phyloP scores from a whole-genome alignment of 139 green algal genomes.

The Zygnema cylindricum region DNA sequence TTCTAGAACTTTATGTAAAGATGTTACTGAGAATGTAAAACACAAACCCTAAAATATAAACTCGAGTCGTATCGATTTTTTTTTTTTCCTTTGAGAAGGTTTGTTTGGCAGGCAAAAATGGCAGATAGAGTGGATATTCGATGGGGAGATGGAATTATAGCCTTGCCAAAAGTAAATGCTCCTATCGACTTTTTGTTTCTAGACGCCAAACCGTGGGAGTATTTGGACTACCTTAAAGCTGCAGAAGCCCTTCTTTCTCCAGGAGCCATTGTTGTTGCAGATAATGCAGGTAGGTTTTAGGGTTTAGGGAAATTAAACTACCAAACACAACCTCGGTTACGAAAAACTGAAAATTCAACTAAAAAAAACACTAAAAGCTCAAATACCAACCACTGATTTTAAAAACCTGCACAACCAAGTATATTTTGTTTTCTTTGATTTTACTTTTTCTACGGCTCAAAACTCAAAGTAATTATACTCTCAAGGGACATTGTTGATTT shows the following conservation, averaged over 20 bases:
- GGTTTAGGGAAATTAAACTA: too few relatives aligned
- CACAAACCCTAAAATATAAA: not conserved
- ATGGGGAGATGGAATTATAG: constrained; percentile 64
- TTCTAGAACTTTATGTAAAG: not conserved
- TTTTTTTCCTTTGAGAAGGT: constrained; percentile 5
- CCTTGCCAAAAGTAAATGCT: constrained; percentile 27
- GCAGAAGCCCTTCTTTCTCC: constrained; percentile 67
- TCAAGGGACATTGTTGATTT: too few relatives aligned
- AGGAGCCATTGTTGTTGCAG: constrained; percentile 70
- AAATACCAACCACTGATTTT: too few relatives aligned
- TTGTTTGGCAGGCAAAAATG: constrained; percentile 71
- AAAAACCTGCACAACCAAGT: too few relatives aligned
- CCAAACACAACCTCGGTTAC: too few relatives aligned
- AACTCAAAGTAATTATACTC: too few relatives aligned
- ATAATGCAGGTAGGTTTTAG: constrained; percentile 72
- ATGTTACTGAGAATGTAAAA: not conserved
- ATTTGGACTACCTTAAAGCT: constrained; percentile 71
- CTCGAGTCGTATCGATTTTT: too few relatives aligned
- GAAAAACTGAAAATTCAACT: too few relatives aligned
- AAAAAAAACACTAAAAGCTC: too few relatives aligned
- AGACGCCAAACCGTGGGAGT: constrained; percentile 74
- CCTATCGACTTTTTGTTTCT: constrained; percentile 74
- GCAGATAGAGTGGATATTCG: constrained; percentile 64
- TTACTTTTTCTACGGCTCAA: too few relatives aligned
- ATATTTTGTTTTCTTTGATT: too few relatives aligned